A percentile compares a stretch with the other conserved stretches of the same genome.
Conservation (phyloP, 2,329 filamentous ascomycete species). For the Neofusicoccum cordaticola region DNA sequence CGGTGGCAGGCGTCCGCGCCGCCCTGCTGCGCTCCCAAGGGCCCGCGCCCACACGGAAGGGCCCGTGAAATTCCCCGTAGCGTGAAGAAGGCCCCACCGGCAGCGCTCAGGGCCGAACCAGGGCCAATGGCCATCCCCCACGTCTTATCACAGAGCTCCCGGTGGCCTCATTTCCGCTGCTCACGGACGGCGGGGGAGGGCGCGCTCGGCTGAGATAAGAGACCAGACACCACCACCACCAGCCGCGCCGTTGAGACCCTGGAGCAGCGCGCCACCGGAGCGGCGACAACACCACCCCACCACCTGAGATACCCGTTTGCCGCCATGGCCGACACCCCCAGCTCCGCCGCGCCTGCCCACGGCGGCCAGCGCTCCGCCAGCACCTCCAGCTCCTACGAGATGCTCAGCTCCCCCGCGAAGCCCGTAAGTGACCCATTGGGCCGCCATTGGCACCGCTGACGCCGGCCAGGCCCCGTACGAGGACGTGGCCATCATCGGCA, state of each 20-base stretch:
- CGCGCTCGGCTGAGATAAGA: neutral
- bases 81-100: neutral
- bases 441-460: neutral
- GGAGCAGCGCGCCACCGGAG: neutral
- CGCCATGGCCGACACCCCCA: conserved; percentile 2
- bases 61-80: conserved; percentile 1
- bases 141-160: conserved; percentile 3
- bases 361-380: too few relatives aligned
- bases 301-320: conserved; percentile 10
- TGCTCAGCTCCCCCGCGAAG: neutral
- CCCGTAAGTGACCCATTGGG: neutral
- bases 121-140: conserved; percentile 10
- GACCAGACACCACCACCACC: neutral
- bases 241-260: neutral
- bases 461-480: neutral
- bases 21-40: neutral
- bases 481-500: conserved; percentile 35
- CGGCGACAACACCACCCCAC: neutral
- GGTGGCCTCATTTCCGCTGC: neutral
- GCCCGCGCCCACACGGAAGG: neutral
- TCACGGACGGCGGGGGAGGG: neutral
- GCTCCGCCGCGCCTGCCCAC: too few relatives aligned
- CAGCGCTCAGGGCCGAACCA: neutral
- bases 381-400: neutral
- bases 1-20: neutral